A percentile compares a stretch with the other conserved stretches of the same genome.
Evolutionary conservation across 257 asterid genomes (phyloP).

Genomic region (Nicotiana undulata): DNA sequence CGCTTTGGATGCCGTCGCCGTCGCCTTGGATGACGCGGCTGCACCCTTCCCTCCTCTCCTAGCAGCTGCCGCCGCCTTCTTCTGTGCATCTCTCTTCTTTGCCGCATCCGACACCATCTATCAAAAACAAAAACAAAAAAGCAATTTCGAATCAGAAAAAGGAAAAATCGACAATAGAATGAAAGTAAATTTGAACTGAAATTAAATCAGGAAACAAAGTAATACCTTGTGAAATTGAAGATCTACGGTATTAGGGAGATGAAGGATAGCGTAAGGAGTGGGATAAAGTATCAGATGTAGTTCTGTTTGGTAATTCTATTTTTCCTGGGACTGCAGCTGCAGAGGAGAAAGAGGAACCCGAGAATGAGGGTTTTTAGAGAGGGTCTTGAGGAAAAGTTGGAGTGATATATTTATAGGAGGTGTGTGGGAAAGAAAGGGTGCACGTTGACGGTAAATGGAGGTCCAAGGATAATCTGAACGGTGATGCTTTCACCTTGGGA

Average conservation of each 20-base stretch:
- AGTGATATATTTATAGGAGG: not conserved
- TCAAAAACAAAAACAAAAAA: not conserved
- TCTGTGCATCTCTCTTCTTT: constrained; percentile 95
- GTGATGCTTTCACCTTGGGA: not conserved
- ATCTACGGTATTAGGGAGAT: too few species aligned
- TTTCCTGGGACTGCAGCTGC: not conserved
- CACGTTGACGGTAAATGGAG: not conserved
- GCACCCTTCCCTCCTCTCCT: constrained; percentile 34
- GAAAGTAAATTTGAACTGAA: not conserved
- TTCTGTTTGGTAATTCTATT: not conserved
- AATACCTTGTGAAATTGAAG: too few species aligned
- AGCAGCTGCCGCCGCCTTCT: constrained; percentile 92
- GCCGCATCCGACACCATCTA: constrained; percentile 99
- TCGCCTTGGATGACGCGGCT: constrained; percentile 40
- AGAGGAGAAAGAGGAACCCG: not conserved
- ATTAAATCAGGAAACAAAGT: not conserved
- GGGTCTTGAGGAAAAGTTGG: not conserved
- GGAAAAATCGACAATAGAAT: not conserved
- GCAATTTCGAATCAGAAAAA: not conserved
- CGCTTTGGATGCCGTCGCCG: constrained; percentile 38
- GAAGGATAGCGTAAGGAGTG: too few species aligned
- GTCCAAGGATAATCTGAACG: not conserved
- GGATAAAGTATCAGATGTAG: too few species aligned
- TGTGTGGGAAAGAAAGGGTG: not conserved
- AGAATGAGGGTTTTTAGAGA: not conserved